A percentile compares a stretch with the other conserved stretches of the same genome.
phyloP scores from a whole-genome alignment of 164 flowering plant species.

The Vitis amurensis region DNA sequence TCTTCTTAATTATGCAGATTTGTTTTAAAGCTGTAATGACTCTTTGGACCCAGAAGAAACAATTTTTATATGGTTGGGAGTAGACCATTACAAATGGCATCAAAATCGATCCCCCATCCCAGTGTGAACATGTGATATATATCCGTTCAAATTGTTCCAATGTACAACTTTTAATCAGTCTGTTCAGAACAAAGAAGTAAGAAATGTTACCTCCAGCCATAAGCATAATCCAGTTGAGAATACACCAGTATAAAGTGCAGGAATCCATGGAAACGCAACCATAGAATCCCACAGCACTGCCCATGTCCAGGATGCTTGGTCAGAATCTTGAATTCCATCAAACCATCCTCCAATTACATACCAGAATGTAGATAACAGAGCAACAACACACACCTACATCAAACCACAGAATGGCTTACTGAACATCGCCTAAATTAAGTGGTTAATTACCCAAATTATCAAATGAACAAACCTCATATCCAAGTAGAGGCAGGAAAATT shows the following conservation, averaged over 20 bases:
- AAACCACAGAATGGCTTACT: conserved; percentile 5
- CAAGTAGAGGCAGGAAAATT: conserved; percentile 72
- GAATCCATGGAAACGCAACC: conserved; percentile 77
- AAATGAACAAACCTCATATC: conserved; percentile 63
- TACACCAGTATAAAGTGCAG: conserved; percentile 79
- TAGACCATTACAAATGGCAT: too few relatives aligned
- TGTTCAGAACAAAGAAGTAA: too few relatives aligned
- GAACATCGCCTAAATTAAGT: background rate
- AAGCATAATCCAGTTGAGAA: conserved; percentile 82
- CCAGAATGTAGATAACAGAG: conserved; percentile 62
- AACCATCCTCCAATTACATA: conserved; percentile 44
- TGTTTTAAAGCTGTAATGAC: too few relatives aligned
- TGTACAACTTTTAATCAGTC: too few relatives aligned
- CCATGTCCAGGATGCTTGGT: conserved; percentile 58
- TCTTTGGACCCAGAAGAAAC: too few relatives aligned
- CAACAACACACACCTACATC: conserved; percentile 60
- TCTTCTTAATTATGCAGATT: too few relatives aligned
- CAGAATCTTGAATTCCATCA: conserved; percentile 23
- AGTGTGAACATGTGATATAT: too few relatives aligned
- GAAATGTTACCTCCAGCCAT: conserved; percentile 73
- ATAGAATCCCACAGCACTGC: conserved; percentile 40
- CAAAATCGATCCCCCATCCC: too few relatives aligned
- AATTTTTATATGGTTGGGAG: too few relatives aligned
- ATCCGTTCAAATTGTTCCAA: too few relatives aligned
- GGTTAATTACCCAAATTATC: too few relatives aligned